Evolutionary conservation across 129 eudicot species (phyloP), one percentile per base, ranked within the genome.

Genomic region (Silybum marianum): DNA sequence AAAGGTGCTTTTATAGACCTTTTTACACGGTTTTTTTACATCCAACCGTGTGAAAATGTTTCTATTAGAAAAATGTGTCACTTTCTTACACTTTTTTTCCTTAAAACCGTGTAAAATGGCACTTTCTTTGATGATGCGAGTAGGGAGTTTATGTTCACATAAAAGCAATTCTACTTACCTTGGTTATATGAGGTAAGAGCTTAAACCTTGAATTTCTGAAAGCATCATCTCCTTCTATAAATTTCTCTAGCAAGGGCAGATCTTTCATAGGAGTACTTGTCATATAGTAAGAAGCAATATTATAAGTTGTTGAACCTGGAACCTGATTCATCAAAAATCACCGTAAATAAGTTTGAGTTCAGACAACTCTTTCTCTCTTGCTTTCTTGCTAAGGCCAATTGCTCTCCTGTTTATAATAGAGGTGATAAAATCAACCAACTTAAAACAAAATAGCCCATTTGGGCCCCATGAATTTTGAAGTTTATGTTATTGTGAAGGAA

Each of bases 191-290:
- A 40, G 90, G 90, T 71, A 89, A 76, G 72, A 89, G 90, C 87
- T 89, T 89, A 79, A 89, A 87, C 78, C 88, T 89, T 22, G 93
- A 89, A 73, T 89, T 89, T 74, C 93, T 87, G 72, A 78, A 89
- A 7, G 93, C 83, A 82, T 87, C 93, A 85, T 89, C 90, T 24
- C 93, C 93, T 28, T 87, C 81, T 73, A 89, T 82, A 73, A 89
- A 89, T 48, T 84, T 82, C 51, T 87, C 87, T 11, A 89, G 84
- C 78, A 89, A 82, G 23, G 90, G 90, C 30, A 77, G 16, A 22
- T 87, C 87, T 80, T 86, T 84, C 5, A 89, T 21, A 8, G 93
- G 90, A 82, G 87, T 79, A 65, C 71, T 87, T 83, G 86, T 82
- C 93, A 89, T 89, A 71, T 84, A 87, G 80, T 89, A 89, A 19